Evolutionary conservation across 83 land plant genomes (phyloP).

Genomic region (Picea engelmannii): DNA sequence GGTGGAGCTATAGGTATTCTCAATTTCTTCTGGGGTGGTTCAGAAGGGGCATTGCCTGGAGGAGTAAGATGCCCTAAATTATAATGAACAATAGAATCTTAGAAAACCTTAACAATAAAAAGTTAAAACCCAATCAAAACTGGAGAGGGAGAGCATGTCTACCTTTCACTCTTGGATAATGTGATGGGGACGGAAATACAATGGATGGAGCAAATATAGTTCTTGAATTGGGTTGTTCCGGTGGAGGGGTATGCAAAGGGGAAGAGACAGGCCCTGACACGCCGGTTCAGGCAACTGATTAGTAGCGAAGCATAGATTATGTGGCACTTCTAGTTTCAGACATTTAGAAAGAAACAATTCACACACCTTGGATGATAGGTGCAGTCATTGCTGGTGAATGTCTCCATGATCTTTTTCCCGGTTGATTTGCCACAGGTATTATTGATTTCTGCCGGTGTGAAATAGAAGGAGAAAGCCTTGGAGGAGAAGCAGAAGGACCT

Average conservation of each 20-base stretch:
- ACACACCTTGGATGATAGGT: neutral
- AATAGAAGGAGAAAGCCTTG: neutral
- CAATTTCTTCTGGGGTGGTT: neutral
- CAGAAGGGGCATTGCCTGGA: neutral
- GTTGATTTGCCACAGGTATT: slow-evolving; percentile 1
- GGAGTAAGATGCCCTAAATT: neutral
- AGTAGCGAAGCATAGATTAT: neutral
- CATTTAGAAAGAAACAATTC: neutral
- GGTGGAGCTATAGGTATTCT: neutral
- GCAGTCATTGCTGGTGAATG: neutral
- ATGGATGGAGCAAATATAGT: neutral
- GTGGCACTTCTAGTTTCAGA: neutral
- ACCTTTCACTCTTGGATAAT: slow-evolving; percentile 12
- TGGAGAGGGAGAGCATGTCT: neutral
- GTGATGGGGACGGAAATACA: slow-evolving; percentile 3
- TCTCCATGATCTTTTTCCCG: neutral
- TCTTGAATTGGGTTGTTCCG: neutral
- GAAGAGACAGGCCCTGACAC: neutral
- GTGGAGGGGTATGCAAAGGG: neutral
- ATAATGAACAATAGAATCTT: neutral
- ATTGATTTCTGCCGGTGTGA: neutral
- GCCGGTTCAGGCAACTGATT: neutral
- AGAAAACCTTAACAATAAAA: neutral
- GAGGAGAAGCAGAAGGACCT: neutral
- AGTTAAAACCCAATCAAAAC: neutral